phyloP scores from a whole-genome alignment of 306 rosid genomes.

The Trifolium repens region DNA sequence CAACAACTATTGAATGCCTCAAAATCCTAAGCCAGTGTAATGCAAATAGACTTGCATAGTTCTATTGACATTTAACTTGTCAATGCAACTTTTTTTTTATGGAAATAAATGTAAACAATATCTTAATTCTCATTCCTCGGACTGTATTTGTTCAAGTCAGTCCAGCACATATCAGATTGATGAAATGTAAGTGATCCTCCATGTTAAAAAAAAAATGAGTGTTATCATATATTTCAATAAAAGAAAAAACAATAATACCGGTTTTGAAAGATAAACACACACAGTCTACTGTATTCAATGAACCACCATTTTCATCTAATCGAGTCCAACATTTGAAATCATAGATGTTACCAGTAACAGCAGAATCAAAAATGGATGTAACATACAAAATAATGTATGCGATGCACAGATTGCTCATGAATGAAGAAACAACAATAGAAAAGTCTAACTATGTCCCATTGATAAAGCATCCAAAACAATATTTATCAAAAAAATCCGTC shows the following conservation, averaged over 20 bases:
- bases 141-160: not conserved
- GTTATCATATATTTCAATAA: not conserved
- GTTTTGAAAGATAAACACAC: slow-evolving; percentile 7
- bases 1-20: slow-evolving; percentile 1
- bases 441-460: too few species aligned
- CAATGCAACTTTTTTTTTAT: not conserved
- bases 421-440: too few species aligned
- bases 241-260: not conserved
- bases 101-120: slow-evolving; percentile 1
- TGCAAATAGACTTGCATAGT: not conserved
- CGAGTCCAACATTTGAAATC: not conserved
- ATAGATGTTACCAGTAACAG: not conserved
- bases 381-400: not conserved
- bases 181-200: not conserved
- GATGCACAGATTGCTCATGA: too few species aligned
- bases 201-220: not conserved
- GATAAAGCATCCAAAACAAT: slow-evolving; percentile 13
- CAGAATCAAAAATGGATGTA: too few species aligned
- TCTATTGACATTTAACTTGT: too few species aligned
- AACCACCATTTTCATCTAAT: not conserved
- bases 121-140: not conserved
- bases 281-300: not conserved
- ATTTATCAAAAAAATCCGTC: not conserved
- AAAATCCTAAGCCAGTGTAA: slow-evolving; percentile 8
- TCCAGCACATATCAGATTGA: slow-evolving; percentile 4